These are phyloP conservation scores for Metschnikowia colocasiae DNA, from an alignment of 805 yeast genomes.

Conservation along the genomic window DNA sequence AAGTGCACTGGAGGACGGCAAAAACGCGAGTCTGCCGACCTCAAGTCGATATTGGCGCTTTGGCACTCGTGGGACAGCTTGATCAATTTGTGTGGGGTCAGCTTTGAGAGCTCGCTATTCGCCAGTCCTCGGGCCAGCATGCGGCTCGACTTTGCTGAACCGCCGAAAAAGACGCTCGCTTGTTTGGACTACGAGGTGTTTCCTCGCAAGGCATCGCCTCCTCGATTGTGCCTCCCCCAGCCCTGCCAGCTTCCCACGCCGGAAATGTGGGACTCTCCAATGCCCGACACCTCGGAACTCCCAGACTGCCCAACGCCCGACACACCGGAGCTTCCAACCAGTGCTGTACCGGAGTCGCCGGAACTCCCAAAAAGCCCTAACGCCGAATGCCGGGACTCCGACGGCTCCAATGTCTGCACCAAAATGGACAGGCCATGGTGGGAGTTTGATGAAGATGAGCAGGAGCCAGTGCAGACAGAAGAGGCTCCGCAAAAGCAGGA, in stretches of 20 bases:
- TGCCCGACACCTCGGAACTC: neutral
- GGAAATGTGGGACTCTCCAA: neutral
- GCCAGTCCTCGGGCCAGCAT: neutral
- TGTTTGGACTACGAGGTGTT: neutral
- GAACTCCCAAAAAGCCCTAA: neutral
- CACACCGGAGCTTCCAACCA: neutral
- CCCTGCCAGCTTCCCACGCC: neutral
- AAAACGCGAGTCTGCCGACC: neutral
- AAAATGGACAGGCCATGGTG: slow-evolving; percentile 7
- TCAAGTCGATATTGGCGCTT: neutral
- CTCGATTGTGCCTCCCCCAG: neutral
- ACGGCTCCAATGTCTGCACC: slow-evolving; percentile 6
- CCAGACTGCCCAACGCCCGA: neutral
- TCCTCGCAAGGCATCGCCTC: neutral
- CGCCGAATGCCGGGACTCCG: neutral
- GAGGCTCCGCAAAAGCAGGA: too few relatives aligned
- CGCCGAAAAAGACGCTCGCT: neutral
- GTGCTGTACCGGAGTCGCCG: neutral
- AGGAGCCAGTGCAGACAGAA: neutral
- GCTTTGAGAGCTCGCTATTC: neutral
- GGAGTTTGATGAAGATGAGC: slow-evolving; percentile 5
- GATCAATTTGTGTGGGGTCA: neutral
- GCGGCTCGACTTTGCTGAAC: neutral
- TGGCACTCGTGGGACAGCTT: neutral
- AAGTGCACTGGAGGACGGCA: neutral